Evolutionary conservation across 2,329 filamentous ascomycete species (phyloP).

Genomic region (Tolypocladium amazonense): DNA sequence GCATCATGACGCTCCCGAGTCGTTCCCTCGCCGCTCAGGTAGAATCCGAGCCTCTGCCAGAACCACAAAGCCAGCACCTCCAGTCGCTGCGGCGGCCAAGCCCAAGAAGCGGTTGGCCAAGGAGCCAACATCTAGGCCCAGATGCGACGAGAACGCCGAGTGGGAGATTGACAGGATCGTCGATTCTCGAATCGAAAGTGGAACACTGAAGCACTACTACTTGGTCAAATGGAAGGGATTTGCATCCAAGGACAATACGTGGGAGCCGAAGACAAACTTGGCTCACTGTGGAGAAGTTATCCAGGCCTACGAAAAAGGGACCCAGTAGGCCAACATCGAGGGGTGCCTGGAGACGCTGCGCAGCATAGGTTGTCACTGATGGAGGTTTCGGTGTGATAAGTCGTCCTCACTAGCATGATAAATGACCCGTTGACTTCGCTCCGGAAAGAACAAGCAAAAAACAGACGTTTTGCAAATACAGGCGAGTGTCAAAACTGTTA

Average conservation of each 20-base stretch:
- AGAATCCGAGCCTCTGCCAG: neutral
- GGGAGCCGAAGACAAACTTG: conserved; percentile 40
- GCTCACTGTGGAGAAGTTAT: conserved; percentile 25
- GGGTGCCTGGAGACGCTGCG: neutral
- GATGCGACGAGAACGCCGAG: conserved; percentile 11
- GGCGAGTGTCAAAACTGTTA: neutral
- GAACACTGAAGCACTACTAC: conserved; percentile 30
- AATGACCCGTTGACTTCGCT: neutral
- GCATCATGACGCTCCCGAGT: too few relatives aligned
- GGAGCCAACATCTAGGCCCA: neutral
- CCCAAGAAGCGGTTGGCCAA: conserved; percentile 4
- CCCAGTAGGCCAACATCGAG: neutral
- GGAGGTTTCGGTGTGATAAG: neutral
- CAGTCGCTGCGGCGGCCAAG: conserved; percentile 5
- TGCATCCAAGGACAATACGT: conserved; percentile 32
- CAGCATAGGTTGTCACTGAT: neutral
- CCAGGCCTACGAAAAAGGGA: conserved; percentile 21
- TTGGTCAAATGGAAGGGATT: conserved; percentile 45
- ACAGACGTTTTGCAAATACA: too few relatives aligned
- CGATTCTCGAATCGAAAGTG: conserved; percentile 24
- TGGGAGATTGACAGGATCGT: conserved; percentile 40
- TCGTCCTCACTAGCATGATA: neutral
- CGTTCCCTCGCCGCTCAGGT: neutral
- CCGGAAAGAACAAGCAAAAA: too few relatives aligned
- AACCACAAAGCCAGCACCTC: neutral